Percentiles rank a stretch among this genome's conserved stretches.
phyloP scores from a whole-genome alignment of 2,329 filamentous ascomycete genomes.

The Neopestalotiopsis rosae region DNA sequence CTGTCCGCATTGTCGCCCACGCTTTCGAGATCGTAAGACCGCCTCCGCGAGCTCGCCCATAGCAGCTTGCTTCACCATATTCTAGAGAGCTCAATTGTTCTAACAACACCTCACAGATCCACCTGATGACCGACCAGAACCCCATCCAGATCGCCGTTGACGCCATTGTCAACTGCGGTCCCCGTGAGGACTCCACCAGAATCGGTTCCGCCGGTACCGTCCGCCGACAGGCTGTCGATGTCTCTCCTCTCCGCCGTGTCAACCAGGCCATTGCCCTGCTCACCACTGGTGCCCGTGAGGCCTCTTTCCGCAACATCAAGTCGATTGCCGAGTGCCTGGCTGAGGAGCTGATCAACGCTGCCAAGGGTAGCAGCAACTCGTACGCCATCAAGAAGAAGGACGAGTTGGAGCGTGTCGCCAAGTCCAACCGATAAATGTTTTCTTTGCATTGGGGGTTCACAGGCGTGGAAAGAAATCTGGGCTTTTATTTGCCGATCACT shows the following conservation, averaged over 20 bases:
- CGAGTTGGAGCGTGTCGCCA: constrained; percentile 99
- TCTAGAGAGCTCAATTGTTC: background rate
- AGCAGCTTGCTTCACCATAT: background rate
- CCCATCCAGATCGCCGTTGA: constrained; percentile 99
- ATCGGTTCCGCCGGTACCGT: constrained; percentile 99
- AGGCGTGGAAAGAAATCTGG: constrained; percentile 44
- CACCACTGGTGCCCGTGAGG: constrained; percentile 98
- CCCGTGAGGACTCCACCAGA: constrained; percentile 99
- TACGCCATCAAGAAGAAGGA: constrained; percentile 99
- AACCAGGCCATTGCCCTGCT: constrained; percentile 99
- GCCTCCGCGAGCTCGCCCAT: background rate
- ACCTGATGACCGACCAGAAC: constrained; percentile 99
- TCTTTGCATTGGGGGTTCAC: constrained; percentile 42
- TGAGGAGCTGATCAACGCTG: constrained; percentile 99
- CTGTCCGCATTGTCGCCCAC: constrained; percentile 98
- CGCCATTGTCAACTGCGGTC: constrained; percentile 99
- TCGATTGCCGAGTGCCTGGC: constrained; percentile 98
- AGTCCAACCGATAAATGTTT: constrained; percentile 96
- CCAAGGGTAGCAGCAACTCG: constrained; percentile 99
- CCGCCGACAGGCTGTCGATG: constrained; percentile 99
- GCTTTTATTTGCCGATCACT: constrained; percentile 38
- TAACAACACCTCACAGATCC: constrained; percentile 70
- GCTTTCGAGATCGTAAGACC: constrained; percentile 96
- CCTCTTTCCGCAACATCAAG: constrained; percentile 99
- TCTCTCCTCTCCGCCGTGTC: constrained; percentile 97